Base-by-base conservation (phyloP, 768 basidiomycete species). In the Boletus edulis region DNA sequence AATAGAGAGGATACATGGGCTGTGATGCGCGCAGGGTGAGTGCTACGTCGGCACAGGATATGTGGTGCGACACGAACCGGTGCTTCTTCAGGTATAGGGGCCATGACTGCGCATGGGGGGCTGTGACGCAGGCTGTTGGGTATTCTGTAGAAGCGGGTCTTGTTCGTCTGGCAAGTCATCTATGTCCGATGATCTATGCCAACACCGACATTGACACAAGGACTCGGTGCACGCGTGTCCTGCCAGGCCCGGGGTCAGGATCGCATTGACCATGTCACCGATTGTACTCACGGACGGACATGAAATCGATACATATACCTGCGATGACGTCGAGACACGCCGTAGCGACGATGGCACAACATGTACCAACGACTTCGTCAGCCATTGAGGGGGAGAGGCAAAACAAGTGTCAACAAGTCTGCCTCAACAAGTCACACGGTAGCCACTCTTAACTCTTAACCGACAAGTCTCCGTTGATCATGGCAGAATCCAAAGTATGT, bases 201-300 rank as follows among this genome's bases (percentile, higher is more conserved):
- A n/a, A 18, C 53, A 49, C 9, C 29, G 48, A 9, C 37, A 31
- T 46, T 38, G 47, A 52, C 70, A 70, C 13, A 72, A 4, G 0
- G 57, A 58, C 58, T 66, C 60, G 2, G 70, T 67, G 10, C 63
- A 70, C 17, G 51, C 13, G 17, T 52, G 68, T 51, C 54, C 70
- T 69, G 51, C 14, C 7, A 15, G 17, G 38, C 10, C 34, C 10
- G n/a, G 27, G 5, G 38, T 42, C 20, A 14, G 29, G 29, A 10
- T 29, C 8, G 27, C 8, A 27, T 9, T 29, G 29, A 29, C 29
- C 29, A 3, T 2, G 34, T 1, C 12, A 14, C 7, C 14, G 38
- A 17, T 17, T 14, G 22, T 7, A 49, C 69, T 53, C 47, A 70
- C 69, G 59, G 5, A 61, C 24, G 32, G 70, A 66, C 2, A 17